A percentile compares a stretch with the other conserved stretches of the same genome.
Conservation (phyloP, 495 filamentous ascomycete species). For the Penicillium waksmanii region DNA sequence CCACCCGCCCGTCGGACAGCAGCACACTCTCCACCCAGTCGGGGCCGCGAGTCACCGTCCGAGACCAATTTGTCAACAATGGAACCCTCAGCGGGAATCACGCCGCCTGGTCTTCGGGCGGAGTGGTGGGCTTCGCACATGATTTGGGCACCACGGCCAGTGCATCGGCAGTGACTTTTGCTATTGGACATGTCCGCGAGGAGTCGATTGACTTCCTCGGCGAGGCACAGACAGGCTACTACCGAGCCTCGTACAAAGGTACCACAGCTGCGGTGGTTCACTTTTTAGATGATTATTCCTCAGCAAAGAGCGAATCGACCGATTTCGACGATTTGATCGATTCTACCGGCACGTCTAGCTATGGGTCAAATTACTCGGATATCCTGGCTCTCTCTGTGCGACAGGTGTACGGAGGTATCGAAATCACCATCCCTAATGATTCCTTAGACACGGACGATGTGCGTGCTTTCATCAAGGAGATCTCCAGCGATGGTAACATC, state of each 20-base stretch:
- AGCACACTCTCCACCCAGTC: conserved; percentile 30
- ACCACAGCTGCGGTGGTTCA: conserved; percentile 32
- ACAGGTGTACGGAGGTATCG: conserved; percentile 47
- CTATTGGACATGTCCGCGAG: conserved; percentile 44
- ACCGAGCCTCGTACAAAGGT: conserved; percentile 32
- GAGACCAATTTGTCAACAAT: conserved; percentile 34
- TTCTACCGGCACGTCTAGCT: conserved; percentile 23
- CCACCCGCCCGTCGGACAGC: conserved; percentile 29
- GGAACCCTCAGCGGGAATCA: conserved; percentile 29
- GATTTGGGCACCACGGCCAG: conserved; percentile 36
- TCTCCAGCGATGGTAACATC: conserved; percentile 52
- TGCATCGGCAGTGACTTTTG: conserved; percentile 41
- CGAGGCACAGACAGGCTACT: conserved; percentile 42
- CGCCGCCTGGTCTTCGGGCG: conserved; percentile 31
- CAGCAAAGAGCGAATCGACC: conserved; percentile 34
- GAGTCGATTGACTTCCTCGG: conserved; percentile 47
- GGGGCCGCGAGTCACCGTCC: conserved; percentile 28
- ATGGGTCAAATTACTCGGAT: conserved; percentile 46
- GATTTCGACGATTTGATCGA: conserved; percentile 34
- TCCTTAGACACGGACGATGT: conserved; percentile 41
- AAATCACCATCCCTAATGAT: conserved; percentile 43
- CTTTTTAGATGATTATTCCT: conserved; percentile 46
- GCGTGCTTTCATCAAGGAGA: conserved; percentile 53
- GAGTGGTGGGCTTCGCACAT: conserved; percentile 41
- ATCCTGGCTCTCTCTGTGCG: conserved; percentile 46